A percentile compares a stretch with the other conserved stretches of the same genome.
Evolutionary conservation across 306 rosid genomes (phyloP).

Genomic region (Sechiopsis laciniata): DNA sequence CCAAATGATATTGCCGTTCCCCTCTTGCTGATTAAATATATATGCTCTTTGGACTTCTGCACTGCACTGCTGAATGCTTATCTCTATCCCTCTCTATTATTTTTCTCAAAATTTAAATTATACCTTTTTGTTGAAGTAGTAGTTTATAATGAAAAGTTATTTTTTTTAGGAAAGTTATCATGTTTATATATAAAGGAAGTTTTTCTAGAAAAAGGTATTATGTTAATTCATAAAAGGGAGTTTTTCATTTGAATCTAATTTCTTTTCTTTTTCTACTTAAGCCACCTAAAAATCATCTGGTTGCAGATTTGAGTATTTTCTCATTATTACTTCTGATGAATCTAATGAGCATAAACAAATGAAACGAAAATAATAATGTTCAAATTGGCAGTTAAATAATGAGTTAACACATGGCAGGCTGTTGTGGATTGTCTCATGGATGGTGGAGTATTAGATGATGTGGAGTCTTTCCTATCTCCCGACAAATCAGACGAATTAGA

Average conservation of each 20-base stretch:
- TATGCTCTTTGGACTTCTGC: background rate
- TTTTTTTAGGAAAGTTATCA: background rate
- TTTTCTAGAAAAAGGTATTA: background rate
- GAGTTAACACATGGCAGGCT: slow-evolving; percentile 17
- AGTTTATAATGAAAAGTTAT: background rate
- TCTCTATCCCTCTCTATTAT: background rate
- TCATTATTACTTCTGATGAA: background rate
- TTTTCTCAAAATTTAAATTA: background rate
- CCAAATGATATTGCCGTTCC: background rate
- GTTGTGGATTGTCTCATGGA: slow-evolving; percentile 31
- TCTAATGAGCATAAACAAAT: slow-evolving; percentile 2
- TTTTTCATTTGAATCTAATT: background rate
- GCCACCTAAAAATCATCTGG: background rate
- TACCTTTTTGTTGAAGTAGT: background rate
- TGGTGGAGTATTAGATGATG: slow-evolving; percentile 53
- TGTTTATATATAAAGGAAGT: background rate
- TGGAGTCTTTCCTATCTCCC: slow-evolving; percentile 43
- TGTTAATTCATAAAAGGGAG: background rate
- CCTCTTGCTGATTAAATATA: background rate
- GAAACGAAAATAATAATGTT: slow-evolving; percentile 5
- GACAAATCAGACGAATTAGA: slow-evolving; percentile 38
- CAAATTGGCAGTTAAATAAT: background rate
- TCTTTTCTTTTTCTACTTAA: background rate
- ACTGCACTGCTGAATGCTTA: background rate
- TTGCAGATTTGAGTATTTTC: background rate